Evolutionary conservation across 2,329 filamentous ascomycete genomes (phyloP).

Genomic region (Hymenoscyphus scutula): DNA sequence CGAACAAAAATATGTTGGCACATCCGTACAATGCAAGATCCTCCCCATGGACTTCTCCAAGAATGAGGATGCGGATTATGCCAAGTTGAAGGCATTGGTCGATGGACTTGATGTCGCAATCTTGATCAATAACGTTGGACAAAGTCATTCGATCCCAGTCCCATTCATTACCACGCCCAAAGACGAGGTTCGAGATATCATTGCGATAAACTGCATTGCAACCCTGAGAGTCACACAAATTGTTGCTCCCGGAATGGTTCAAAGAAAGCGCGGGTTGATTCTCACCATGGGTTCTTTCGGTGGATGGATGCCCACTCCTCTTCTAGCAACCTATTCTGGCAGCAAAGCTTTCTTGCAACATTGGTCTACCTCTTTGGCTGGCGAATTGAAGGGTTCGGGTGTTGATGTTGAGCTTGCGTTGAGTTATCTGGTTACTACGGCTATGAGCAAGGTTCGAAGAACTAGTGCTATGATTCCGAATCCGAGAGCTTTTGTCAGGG

Average conservation of each 20-base stretch:
- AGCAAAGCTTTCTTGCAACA: conserved; percentile 98
- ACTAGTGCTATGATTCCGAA: conserved; percentile 75
- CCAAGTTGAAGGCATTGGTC: conserved; percentile 65
- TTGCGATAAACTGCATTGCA: conserved; percentile 91
- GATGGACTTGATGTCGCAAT: conserved; percentile 77
- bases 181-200: conserved; percentile 82
- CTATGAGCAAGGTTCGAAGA: conserved; percentile 94
- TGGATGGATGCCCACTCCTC: conserved; percentile 85
- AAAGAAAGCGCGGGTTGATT: conserved; percentile 82
- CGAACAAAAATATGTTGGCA: conserved; percentile 61
- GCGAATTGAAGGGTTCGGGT: conserved; percentile 76
- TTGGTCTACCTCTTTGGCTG: conserved; percentile 84
- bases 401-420: conserved; percentile 90
- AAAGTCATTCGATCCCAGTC: conserved; percentile 90
- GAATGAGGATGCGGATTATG: conserved; percentile 78
- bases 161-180: conserved; percentile 77
- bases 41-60: conserved; percentile 89
- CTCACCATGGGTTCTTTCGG: conserved; percentile 97
- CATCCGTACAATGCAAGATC: conserved; percentile 66
- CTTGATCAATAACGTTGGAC: conserved; percentile 94
- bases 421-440: conserved; percentile 88
- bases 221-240: conserved; percentile 87
- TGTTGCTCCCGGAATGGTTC: conserved; percentile 78
- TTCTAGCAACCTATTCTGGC: conserved; percentile 93
- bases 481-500: conserved; percentile 76